A percentile compares a stretch with the other conserved stretches of the same genome.
These are phyloP conservation scores for Neocucurbitaria cava DNA, from an alignment of 2,329 filamentous ascomycete genomes.

Conservation along the genomic window DNA sequence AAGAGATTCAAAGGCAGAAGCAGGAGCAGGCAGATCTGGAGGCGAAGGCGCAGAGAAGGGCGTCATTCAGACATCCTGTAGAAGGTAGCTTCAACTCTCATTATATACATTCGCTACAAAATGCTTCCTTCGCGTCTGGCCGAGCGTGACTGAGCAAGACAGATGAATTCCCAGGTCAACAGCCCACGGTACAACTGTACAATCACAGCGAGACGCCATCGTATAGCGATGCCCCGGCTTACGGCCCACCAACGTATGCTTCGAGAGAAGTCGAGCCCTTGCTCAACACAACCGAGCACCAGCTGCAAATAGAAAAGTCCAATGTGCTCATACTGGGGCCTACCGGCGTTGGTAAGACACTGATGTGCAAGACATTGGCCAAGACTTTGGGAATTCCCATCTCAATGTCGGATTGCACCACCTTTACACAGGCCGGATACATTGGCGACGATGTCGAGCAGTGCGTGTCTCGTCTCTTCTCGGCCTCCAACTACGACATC, in stretches of 20 bases:
- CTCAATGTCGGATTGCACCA: slow-evolving; percentile 93
- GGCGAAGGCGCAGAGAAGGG: slow-evolving; percentile 73
- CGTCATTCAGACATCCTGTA: slow-evolving; percentile 75
- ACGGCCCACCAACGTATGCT: slow-evolving; percentile 30
- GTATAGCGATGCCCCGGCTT: slow-evolving; percentile 22
- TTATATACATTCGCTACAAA: slow-evolving; percentile 6
- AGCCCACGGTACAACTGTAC: slow-evolving; percentile 55
- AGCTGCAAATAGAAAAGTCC: slow-evolving; percentile 89
- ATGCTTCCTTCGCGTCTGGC: slow-evolving; percentile 15
- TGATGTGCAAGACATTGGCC: slow-evolving; percentile 91
- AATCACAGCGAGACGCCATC: slow-evolving; percentile 16
- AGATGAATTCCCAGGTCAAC: slow-evolving; percentile 71
- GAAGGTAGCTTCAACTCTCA: slow-evolving; percentile 66
- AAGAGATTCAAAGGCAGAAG: slow-evolving; percentile 75
- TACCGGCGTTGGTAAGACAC: slow-evolving; percentile 94
- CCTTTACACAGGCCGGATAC: slow-evolving; percentile 95
- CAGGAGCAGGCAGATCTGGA: slow-evolving; percentile 79
- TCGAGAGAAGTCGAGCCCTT: slow-evolving; percentile 50
- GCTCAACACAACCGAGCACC: slow-evolving; percentile 57
- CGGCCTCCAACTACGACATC: slow-evolving; percentile 89
- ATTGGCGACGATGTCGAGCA: slow-evolving; percentile 98
- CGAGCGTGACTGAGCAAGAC: slow-evolving; percentile 33
- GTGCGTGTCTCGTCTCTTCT: slow-evolving; percentile 87
- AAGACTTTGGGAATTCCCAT: slow-evolving; percentile 94
- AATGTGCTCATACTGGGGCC: slow-evolving; percentile 91